phyloP scores from a whole-genome alignment of 352 stramenopile genomes.

The Phytophthora multivora region DNA sequence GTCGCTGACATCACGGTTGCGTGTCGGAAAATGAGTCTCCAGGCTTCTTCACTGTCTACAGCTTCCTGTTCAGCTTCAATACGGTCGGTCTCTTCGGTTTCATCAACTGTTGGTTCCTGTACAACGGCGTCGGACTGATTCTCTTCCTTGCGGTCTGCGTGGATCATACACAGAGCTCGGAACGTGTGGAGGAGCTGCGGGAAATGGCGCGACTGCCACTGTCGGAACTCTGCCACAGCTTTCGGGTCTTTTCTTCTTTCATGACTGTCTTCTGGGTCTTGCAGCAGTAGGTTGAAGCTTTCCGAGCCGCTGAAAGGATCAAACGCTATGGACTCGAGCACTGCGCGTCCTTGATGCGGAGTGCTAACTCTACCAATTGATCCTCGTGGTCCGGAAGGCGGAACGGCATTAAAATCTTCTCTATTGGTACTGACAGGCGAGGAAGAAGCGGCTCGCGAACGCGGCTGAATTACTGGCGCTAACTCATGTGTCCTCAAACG shows the following conservation, averaged over 20 bases:
- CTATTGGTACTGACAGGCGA: neutral
- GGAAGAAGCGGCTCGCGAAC: constrained; percentile 5
- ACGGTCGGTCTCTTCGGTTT: neutral
- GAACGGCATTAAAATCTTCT: neutral
- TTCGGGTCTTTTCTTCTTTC: constrained; percentile 20
- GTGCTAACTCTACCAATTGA: neutral
- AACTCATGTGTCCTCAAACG: constrained; percentile 28
- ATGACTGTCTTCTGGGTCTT: constrained; percentile 20
- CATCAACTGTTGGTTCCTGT: neutral
- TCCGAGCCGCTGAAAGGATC: constrained; percentile 44
- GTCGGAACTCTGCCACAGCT: constrained; percentile 29
- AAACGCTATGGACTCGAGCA: constrained; percentile 43
- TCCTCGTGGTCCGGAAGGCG: neutral
- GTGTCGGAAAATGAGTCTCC: constrained; percentile 21
- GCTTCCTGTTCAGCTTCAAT: neutral
- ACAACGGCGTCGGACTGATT: neutral
- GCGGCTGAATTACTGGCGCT: constrained; percentile 13
- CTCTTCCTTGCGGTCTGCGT: neutral
- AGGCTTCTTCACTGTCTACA: constrained; percentile 11
- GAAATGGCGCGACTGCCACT: constrained; percentile 41
- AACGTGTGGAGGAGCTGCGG: constrained; percentile 33
- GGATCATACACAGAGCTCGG: constrained; percentile 14
- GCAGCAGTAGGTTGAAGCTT: constrained; percentile 40
- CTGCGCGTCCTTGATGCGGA: neutral
- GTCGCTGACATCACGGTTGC: constrained; percentile 18